Evolutionary conservation across 2,329 filamentous ascomycete species (phyloP).

Genomic region (Pseudohalonectria lignicola): DNA sequence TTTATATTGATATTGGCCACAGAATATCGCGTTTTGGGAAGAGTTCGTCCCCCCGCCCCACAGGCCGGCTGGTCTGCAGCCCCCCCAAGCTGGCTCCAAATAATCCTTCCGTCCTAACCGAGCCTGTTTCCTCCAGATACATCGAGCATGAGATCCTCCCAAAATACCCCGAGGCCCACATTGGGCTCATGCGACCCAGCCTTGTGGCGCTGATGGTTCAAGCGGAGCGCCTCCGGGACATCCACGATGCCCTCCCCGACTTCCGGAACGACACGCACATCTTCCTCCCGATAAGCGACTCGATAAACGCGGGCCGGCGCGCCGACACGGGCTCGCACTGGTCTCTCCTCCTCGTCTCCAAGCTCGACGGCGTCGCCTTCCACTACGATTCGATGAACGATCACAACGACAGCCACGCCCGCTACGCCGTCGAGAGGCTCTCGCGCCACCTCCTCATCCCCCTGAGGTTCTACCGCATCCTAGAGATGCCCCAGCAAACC

Average conservation of each 20-base stretch:
- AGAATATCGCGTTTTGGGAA: constrained; percentile 98
- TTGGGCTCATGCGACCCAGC: constrained; percentile 80
- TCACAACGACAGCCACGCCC: constrained; percentile 65
- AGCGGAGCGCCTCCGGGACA: constrained; percentile 23
- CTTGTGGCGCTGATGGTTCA: constrained; percentile 76
- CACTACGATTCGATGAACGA: constrained; percentile 86
- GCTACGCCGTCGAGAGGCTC: constrained; percentile 58
- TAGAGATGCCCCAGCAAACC: constrained; percentile 81
- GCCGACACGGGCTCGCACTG: constrained; percentile 92
- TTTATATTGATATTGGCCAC: constrained; percentile 3
- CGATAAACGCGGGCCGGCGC: constrained; percentile 51
- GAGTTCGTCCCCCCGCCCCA: constrained; percentile 60
- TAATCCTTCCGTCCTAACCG: too few species aligned
- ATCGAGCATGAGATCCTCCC: constrained; percentile 81
- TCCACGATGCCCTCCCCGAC: constrained; percentile 62
- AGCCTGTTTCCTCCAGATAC: constrained; percentile 35
- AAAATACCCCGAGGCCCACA: constrained; percentile 71
- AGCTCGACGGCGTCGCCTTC: constrained; percentile 84
- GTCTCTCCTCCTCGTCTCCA: constrained; percentile 82
- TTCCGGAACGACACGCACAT: constrained; percentile 78
- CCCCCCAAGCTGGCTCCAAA: too few species aligned
- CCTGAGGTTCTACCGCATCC: constrained; percentile 68
- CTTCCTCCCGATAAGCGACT: constrained; percentile 93
- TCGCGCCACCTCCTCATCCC: constrained; percentile 53
- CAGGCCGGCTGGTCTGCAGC: too few species aligned